Conservation (phyloP, 1,139 yeast genomes). For the Geotrichum candidum region DNA sequence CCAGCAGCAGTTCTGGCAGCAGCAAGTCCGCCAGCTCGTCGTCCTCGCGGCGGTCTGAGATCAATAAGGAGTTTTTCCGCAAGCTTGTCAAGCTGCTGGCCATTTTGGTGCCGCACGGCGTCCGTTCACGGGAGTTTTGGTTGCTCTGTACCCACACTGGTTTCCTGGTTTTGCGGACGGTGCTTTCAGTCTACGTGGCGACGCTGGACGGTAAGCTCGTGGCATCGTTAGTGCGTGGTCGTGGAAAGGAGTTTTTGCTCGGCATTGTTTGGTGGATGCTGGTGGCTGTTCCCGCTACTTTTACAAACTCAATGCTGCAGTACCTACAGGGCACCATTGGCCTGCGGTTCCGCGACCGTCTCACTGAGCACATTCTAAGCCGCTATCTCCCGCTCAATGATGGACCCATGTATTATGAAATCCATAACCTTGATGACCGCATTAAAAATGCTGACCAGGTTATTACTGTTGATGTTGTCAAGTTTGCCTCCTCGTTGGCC, state of each 20-base stretch:
- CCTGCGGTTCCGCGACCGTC: conserved; percentile 55
- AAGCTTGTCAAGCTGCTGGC: conserved; percentile 30
- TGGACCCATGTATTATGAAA: conserved; percentile 47
- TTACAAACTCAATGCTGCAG: conserved; percentile 66
- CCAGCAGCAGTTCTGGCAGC: conserved; percentile 9
- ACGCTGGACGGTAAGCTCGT: conserved; percentile 81
- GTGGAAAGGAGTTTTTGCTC: conserved; percentile 56
- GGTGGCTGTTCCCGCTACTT: conserved; percentile 80
- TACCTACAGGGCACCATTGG: conserved; percentile 70
- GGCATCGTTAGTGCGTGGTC: conserved; percentile 71
- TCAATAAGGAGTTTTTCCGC: conserved; percentile 32
- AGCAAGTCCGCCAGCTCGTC: background rate
- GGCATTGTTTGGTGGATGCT: conserved; percentile 74
- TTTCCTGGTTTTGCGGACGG: conserved; percentile 61
- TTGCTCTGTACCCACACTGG: conserved; percentile 52
- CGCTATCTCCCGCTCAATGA: conserved; percentile 53
- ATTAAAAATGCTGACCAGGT: conserved; percentile 79
- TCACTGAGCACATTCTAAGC: conserved; percentile 59
- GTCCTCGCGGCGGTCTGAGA: conserved; percentile 29
- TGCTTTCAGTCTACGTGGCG: conserved; percentile 77
- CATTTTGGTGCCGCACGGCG: conserved; percentile 36
- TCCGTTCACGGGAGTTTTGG: conserved; percentile 34
- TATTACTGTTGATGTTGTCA: conserved; percentile 70
- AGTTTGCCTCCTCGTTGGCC: conserved; percentile 67
- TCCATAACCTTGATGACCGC: conserved; percentile 53